Conservation (phyloP, 2,329 filamentous ascomycete genomes). For the Nemania sp. region DNA sequence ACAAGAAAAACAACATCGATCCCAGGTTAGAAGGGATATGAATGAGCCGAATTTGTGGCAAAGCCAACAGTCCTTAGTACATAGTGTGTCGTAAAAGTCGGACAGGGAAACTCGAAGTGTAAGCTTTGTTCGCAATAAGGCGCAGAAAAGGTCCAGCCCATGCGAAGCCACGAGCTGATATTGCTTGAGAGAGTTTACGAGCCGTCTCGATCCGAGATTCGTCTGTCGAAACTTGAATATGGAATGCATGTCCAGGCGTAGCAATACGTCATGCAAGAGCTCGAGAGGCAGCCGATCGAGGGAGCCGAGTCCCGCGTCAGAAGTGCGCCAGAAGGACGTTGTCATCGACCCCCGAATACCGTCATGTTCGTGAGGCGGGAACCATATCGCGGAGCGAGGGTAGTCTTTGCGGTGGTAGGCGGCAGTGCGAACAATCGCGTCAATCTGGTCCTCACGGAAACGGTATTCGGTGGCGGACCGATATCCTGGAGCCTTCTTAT, state of each 20-base stretch:
- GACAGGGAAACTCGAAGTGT: constrained; percentile 32
- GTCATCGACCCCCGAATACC: constrained; percentile 38
- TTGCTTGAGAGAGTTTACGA: constrained; percentile 33
- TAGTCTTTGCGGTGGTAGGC: constrained; percentile 41
- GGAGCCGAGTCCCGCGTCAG: constrained; percentile 32
- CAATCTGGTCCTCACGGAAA: constrained; percentile 10
- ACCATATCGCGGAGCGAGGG: constrained; percentile 39
- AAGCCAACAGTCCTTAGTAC: constrained; percentile 29
- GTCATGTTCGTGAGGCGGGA: constrained; percentile 38
- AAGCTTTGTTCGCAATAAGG: constrained; percentile 37
- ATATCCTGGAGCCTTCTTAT: constrained; percentile 11
- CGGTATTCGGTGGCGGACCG: constrained; percentile 6
- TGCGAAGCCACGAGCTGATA: constrained; percentile 32
- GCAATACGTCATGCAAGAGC: constrained; percentile 38
- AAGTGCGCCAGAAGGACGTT: constrained; percentile 34
- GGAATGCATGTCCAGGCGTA: constrained; percentile 41
- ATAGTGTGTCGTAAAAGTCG: constrained; percentile 35
- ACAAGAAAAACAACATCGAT: constrained; percentile 14
- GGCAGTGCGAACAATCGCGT: constrained; percentile 37
- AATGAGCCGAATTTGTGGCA: constrained; percentile 11
- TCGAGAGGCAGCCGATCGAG: constrained; percentile 41
- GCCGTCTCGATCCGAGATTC: constrained; percentile 32
- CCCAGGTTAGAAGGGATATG: constrained; percentile 9
- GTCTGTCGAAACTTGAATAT: constrained; percentile 41
- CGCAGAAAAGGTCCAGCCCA: constrained; percentile 39